These are phyloP conservation scores for Cruciata laevipes DNA, from an alignment of 257 asterid genomes.

Conservation along the genomic window DNA sequence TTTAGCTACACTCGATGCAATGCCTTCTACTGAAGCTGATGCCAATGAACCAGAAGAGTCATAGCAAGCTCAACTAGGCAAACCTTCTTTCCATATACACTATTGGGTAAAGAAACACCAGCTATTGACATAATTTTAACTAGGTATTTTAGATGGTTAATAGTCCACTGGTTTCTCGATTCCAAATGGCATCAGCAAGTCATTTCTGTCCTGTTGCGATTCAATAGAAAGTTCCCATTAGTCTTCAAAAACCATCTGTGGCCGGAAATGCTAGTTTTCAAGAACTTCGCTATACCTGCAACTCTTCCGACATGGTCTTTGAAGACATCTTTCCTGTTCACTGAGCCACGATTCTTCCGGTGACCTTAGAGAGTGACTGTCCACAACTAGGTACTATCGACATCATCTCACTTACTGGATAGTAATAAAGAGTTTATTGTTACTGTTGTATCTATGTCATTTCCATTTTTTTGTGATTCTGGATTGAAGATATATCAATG, in stretches of 20 bases:
- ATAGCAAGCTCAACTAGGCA: constrained; percentile 6
- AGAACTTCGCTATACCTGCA: neutral
- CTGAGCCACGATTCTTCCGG: neutral
- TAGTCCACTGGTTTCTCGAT: neutral
- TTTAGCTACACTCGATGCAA: constrained; percentile 3
- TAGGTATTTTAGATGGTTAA: constrained; percentile 1
- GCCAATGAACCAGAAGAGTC: constrained; percentile 1
- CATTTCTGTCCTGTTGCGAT: neutral
- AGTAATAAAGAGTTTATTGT: too few species aligned
- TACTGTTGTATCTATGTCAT: neutral
- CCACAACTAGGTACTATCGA: neutral
- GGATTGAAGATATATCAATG: neutral
- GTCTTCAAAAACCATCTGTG: neutral
- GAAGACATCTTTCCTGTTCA: neutral
- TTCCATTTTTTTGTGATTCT: neutral
- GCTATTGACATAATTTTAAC: neutral
- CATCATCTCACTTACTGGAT: too few species aligned
- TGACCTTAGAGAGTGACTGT: neutral
- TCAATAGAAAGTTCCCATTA: neutral
- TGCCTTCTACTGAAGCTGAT: neutral
- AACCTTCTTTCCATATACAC: constrained; percentile 4
- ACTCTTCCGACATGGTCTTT: neutral
- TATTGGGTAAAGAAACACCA: neutral
- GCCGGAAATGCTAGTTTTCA: neutral
- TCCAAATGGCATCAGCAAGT: neutral